A percentile compares a stretch with the other conserved stretches of the same genome.
phyloP scores from a whole-genome alignment of 192 early-diverging fungal genomes.

The Coemansia sp. region DNA sequence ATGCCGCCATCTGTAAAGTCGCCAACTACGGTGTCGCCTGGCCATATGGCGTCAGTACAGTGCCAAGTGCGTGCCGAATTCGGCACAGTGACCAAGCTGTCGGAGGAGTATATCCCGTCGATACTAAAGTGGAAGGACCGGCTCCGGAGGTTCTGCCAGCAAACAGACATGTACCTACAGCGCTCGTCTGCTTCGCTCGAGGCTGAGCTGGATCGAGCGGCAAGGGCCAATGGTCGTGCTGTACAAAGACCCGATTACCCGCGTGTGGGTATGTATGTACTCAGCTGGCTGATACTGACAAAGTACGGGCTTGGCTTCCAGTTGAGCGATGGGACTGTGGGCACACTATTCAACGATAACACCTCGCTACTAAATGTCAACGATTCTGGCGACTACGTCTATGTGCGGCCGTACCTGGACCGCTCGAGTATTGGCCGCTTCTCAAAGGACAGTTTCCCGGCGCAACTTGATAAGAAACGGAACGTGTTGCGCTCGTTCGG shows the following conservation, averaged over 20 bases:
- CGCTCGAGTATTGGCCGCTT: constrained; percentile 45
- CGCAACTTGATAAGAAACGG: constrained; percentile 45
- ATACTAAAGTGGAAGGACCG: constrained; percentile 41
- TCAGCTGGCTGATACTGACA: constrained; percentile 82
- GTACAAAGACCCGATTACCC: constrained; percentile 11
- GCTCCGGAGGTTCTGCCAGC: constrained; percentile 27
- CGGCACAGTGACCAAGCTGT: constrained; percentile 40
- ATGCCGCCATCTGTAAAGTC: not conserved
- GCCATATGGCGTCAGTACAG: not conserved
- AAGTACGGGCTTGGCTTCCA: constrained; percentile 91
- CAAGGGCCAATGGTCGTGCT: not conserved
- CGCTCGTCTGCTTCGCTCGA: constrained; percentile 24
- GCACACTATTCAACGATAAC: constrained; percentile 88
- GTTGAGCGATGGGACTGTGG: constrained; percentile 79
- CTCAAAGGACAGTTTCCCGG: constrained; percentile 21
- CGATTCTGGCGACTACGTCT: constrained; percentile 25
- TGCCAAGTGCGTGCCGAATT: constrained; percentile 36
- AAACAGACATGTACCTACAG: constrained; percentile 22
- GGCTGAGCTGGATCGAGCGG: constrained; percentile 13
- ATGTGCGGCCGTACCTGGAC: constrained; percentile 38
- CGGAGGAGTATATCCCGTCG: constrained; percentile 45
- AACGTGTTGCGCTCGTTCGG: constrained; percentile 28
- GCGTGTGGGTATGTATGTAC: constrained; percentile 66
- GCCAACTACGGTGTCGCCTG: not conserved
- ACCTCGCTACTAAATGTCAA: constrained; percentile 61